Percentiles rank a stretch among this genome's conserved stretches.
These are phyloP conservation scores for Domatiomyces globalis DNA, from an alignment of 2,329 filamentous ascomycete species.

Conservation along the genomic window DNA sequence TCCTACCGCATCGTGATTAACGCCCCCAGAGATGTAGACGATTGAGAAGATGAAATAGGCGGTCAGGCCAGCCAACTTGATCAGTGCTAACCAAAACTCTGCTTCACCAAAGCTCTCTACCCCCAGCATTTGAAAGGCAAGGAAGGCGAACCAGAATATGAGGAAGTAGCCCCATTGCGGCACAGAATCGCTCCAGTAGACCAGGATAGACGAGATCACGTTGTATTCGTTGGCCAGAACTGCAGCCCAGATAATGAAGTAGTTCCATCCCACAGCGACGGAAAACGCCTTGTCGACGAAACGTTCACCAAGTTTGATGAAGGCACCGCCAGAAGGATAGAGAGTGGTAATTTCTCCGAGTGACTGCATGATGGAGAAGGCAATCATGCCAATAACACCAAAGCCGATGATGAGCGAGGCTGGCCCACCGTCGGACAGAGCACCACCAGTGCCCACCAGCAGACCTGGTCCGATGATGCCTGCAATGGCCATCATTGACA, in stretches of 20 bases:
- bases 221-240: constrained; percentile 14
- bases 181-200: constrained; percentile 33
- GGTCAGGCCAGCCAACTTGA: constrained; percentile 24
- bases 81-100: constrained; percentile 32
- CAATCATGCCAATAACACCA: constrained; percentile 45
- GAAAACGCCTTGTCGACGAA: constrained; percentile 32
- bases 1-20: constrained; percentile 18
- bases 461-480: constrained; percentile 25
- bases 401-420: constrained; percentile 30
- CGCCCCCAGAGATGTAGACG: constrained; percentile 24
- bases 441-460: constrained; percentile 15
- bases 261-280: constrained; percentile 33
- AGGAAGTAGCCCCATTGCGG: constrained; percentile 36
- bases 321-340: constrained; percentile 62
- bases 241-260: constrained; percentile 18
- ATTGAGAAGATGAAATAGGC: constrained; percentile 25
- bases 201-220: constrained; percentile 20
- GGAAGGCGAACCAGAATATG: constrained; percentile 34
- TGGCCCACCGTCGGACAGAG: constrained; percentile 26
- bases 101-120: constrained; percentile 38
- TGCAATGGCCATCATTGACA: constrained; percentile 50
- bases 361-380: constrained; percentile 61
- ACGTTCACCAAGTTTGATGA: constrained; percentile 53
- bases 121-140: constrained; percentile 29
- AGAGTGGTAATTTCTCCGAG: constrained; percentile 59